These are phyloP conservation scores for Mycena indigotica DNA, from an alignment of 768 basidiomycete genomes.

Conservation along the genomic window DNA sequence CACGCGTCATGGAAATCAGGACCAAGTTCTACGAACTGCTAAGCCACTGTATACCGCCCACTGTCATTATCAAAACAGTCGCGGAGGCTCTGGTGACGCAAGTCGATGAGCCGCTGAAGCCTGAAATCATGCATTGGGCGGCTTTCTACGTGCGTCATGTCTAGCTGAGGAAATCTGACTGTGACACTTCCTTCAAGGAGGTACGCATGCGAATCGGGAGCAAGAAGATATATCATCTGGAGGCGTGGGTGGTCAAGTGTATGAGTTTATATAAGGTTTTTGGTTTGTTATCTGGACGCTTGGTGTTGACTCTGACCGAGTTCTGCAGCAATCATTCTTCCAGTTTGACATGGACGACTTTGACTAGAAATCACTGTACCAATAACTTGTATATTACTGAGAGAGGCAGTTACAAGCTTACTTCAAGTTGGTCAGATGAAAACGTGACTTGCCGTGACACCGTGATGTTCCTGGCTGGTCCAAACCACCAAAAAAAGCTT, in stretches of 20 bases:
- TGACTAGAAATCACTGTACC: no score
- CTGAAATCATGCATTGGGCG: constrained; percentile 97
- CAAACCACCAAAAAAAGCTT: no score
- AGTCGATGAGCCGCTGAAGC: constrained; percentile 88
- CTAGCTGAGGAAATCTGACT: not conserved
- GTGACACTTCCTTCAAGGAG: constrained; percentile 74
- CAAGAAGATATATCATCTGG: constrained; percentile 95
- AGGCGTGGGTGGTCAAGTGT: constrained; percentile 95
- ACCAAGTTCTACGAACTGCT: constrained; percentile 93
- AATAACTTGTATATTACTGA: no score
- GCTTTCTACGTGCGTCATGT: constrained; percentile 79
- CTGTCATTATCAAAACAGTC: constrained; percentile 91
- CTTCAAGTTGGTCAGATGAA: no score
- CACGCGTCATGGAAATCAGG: constrained; percentile 88
- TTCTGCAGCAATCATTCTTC: constrained; percentile 58
- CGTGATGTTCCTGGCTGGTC: no score
- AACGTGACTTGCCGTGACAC: no score
- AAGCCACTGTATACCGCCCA: constrained; percentile 96
- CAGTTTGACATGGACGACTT: constrained; percentile 50
- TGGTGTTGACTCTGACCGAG: constrained; percentile 11
- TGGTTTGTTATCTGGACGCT: not conserved
- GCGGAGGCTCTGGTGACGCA: constrained; percentile 84
- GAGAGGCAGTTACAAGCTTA: no score
- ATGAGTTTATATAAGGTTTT: constrained; percentile 88
- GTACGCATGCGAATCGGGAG: constrained; percentile 90